Conservation (phyloP, 2,329 filamentous ascomycete species). For the Colletotrichum eleusines region DNA sequence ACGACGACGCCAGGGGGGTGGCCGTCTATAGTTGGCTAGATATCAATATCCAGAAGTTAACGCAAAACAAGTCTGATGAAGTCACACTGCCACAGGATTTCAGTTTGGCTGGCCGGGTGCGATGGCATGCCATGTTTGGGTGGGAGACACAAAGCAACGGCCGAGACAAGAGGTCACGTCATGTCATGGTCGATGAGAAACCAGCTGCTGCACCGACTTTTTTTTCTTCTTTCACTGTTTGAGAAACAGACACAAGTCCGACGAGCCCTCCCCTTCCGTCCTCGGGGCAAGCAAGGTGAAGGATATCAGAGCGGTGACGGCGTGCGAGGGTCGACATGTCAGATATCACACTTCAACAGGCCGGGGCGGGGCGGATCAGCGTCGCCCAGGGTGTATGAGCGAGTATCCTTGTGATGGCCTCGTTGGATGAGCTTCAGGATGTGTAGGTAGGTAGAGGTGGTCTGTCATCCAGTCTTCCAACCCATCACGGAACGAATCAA, state of each 20-base stretch:
- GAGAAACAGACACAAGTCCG: neutral
- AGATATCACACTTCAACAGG: constrained; percentile 29
- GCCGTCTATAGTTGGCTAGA: constrained; percentile 24
- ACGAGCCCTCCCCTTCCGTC: neutral
- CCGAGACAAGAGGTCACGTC: neutral
- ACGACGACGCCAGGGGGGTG: constrained; percentile 3
- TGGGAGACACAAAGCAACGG: constrained; percentile 9
- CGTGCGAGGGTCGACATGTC: constrained; percentile 3
- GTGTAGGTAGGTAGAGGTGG: neutral
- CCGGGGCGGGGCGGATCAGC: constrained; percentile 34
- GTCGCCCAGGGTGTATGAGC: neutral
- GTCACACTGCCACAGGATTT: constrained; percentile 13
- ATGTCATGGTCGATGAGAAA: neutral
- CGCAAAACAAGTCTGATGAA: constrained; percentile 32
- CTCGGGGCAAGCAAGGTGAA: neutral
- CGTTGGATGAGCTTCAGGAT: constrained; percentile 12
- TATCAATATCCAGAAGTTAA: constrained; percentile 12
- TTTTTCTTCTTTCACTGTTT: neutral
- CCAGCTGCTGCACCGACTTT: neutral
- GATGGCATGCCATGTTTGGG: constrained; percentile 2
- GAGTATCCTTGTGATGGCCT: constrained; percentile 14
- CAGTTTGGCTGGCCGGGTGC: constrained; percentile 1
- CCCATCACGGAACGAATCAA: constrained; percentile 38
- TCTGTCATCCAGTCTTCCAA: constrained; percentile 37
- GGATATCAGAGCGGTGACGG: constrained; percentile 8